These are phyloP conservation scores for Penicillium longicatenatum DNA, from an alignment of 495 filamentous ascomycete genomes.

Conservation along the genomic window DNA sequence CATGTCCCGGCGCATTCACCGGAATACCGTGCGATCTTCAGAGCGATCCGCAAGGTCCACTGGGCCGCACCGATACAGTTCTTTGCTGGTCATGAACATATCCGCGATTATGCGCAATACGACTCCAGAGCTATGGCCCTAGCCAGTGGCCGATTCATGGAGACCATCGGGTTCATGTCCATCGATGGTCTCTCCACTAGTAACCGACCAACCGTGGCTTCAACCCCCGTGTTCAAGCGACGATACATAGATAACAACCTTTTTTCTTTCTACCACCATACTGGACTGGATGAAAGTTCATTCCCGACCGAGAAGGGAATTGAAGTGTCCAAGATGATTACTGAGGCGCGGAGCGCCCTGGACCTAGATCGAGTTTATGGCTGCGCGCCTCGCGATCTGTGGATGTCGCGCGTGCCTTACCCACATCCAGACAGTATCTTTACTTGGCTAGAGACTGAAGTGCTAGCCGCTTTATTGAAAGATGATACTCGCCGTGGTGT, in stretches of 20 bases:
- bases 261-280: conserved; percentile 80
- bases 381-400: conserved; percentile 79
- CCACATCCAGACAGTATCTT: conserved; percentile 72
- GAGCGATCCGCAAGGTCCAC: conserved; percentile 73
- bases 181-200: conserved; percentile 65
- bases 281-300: conserved; percentile 62
- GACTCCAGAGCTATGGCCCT: conserved; percentile 80
- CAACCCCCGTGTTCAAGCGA: conserved; percentile 63
- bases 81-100: conserved; percentile 90
- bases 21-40: conserved; percentile 77
- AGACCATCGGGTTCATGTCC: conserved; percentile 96
- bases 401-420: conserved; percentile 76
- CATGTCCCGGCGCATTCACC: conserved; percentile 80
- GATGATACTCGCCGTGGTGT: conserved; percentile 50
- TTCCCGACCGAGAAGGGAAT: conserved; percentile 80
- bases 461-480: conserved; percentile 65
- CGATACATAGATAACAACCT: conserved; percentile 96
- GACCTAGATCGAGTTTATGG: conserved; percentile 74
- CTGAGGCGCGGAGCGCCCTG: conserved; percentile 65
- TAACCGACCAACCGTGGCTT: conserved; percentile 35
- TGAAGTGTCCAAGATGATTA: conserved; percentile 73
- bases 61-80: conserved; percentile 87
- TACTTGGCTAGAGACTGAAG: conserved; percentile 72
- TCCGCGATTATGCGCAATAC: conserved; percentile 81
- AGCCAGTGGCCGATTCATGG: conserved; percentile 93